A percentile compares a stretch with the other conserved stretches of the same genome.
phyloP scores from a whole-genome alignment of 306 rosid genomes.

The Cucurbita argyrosperma region DNA sequence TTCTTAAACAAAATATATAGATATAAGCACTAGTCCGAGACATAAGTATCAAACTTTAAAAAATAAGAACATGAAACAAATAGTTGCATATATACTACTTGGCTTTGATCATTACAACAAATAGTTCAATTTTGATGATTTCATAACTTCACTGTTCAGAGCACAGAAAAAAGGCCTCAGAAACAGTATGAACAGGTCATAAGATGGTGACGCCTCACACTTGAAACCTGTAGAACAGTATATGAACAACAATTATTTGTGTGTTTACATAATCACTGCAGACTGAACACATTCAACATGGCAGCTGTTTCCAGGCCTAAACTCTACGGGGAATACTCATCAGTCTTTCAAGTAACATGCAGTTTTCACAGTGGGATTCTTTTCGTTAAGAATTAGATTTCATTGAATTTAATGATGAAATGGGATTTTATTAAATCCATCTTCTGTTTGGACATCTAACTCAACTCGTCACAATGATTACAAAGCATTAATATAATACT shows the following conservation, averaged over 20 bases:
- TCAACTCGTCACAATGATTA: background rate
- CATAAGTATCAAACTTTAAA: no score
- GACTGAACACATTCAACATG: background rate
- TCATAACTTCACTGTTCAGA: background rate
- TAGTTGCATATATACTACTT: background rate
- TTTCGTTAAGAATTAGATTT: background rate
- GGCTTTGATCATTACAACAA: background rate
- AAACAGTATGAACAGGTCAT: background rate
- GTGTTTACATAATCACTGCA: background rate
- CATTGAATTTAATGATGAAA: background rate
- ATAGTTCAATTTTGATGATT: background rate
- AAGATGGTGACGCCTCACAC: background rate
- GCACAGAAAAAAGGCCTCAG: background rate
- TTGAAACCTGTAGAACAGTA: background rate
- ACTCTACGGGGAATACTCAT: background rate
- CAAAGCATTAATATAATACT: conserved; percentile 1
- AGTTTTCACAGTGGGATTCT: background rate
- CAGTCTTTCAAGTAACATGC: background rate
- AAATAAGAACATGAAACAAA: no score
- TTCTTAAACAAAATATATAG: no score
- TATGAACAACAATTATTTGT: background rate
- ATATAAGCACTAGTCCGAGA: no score
- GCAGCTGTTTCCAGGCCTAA: background rate
- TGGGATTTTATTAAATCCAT: conserved; percentile 3
- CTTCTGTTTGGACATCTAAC: conserved; percentile 4